phyloP scores from a whole-genome alignment of 805 yeast species.

The Candida khao-thaluensis region DNA sequence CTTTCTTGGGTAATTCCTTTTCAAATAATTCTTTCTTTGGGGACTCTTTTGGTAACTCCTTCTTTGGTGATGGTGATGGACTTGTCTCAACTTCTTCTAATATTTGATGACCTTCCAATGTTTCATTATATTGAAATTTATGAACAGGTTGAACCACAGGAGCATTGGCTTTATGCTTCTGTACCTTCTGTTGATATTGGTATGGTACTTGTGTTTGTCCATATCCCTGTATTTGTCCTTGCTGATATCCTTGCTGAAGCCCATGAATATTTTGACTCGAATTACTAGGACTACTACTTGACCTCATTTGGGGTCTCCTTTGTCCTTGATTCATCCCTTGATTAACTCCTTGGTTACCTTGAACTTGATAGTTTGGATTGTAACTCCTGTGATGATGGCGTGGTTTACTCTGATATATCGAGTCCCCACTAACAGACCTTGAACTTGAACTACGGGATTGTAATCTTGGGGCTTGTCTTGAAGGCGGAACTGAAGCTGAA shows the following conservation, averaged over 20 bases:
- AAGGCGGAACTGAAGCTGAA: conserved; percentile 4
- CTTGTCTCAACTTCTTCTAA: neutral
- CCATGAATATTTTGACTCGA: conserved; percentile 2
- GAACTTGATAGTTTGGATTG: neutral
- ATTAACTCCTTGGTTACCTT: neutral
- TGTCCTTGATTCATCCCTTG: neutral
- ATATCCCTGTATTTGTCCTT: too few species aligned
- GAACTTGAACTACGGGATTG: conserved; percentile 10
- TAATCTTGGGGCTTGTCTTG: conserved; percentile 6
- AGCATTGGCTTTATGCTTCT: too few species aligned
- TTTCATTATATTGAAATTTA: neutral
- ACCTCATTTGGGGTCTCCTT: conserved; percentile 4
- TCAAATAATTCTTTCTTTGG: too few species aligned
- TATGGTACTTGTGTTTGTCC: too few species aligned
- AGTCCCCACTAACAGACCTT: neutral
- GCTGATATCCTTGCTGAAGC: too few species aligned
- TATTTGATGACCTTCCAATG: conserved; percentile 7
- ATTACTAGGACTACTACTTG: neutral
- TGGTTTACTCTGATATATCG: too few species aligned
- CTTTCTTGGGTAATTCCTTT: too few species aligned
- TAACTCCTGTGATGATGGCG: neutral
- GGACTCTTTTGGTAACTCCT: too few species aligned
- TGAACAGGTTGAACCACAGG: conserved; percentile 6
- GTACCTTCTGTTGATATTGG: too few species aligned
- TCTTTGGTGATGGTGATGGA: conserved; percentile 6